phyloP scores from a whole-genome alignment of 306 rosid species.

The Senna tora region DNA sequence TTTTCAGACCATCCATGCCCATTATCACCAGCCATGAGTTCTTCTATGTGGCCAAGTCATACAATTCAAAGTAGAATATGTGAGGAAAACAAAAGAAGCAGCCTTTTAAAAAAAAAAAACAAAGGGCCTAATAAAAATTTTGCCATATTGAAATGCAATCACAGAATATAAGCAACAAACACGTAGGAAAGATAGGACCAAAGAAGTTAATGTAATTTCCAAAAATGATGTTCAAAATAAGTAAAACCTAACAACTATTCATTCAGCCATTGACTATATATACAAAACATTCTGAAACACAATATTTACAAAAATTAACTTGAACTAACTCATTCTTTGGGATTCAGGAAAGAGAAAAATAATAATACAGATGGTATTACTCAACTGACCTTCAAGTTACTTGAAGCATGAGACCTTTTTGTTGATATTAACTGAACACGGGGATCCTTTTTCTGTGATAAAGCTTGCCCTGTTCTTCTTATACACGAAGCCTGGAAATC shows the following conservation, averaged over 20 bases:
- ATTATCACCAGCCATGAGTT: neutral
- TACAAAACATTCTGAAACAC: constrained; percentile 9
- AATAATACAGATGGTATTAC: constrained; percentile 1
- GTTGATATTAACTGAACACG: constrained; percentile 74
- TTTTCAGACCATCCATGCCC: neutral
- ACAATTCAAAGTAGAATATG: neutral
- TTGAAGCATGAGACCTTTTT: constrained; percentile 44
- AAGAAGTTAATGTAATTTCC: constrained; percentile 7
- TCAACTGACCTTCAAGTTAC: constrained; percentile 63
- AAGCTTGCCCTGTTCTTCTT: constrained; percentile 65
- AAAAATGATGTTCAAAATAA: neutral
- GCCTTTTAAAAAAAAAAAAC: no score
- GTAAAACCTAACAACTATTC: constrained; percentile 13
- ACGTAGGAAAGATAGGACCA: constrained; percentile 3
- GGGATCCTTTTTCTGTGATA: constrained; percentile 77
- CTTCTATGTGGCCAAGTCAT: neutral
- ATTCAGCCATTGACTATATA: neutral
- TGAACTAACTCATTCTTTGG: constrained; percentile 15
- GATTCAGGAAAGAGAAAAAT: constrained; percentile 7
- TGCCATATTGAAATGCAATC: constrained; percentile 11
- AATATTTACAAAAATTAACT: constrained; percentile 24
- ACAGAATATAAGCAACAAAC: constrained; percentile 2
- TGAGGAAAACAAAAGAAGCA: neutral
- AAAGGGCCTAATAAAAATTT: constrained; percentile 4
- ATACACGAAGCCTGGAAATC: constrained; percentile 76